These are phyloP conservation scores for Calonectria naviculata DNA, from an alignment of 2,329 filamentous ascomycete genomes.

Conservation along the genomic window DNA sequence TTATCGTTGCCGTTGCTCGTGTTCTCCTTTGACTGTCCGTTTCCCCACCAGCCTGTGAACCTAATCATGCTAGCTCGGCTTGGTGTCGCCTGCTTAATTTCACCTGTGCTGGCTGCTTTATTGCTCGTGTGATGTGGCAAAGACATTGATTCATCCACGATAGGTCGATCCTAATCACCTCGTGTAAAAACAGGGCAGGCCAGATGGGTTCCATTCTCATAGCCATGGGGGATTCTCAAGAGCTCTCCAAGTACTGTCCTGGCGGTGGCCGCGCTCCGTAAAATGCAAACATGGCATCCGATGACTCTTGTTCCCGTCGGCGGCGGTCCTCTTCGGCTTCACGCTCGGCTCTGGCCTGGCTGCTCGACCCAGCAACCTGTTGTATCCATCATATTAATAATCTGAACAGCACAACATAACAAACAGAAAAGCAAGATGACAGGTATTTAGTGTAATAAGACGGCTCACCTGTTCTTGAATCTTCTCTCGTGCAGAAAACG, in stretches of 20 bases:
- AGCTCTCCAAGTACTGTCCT: constrained; percentile 15
- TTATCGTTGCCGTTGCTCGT: background rate
- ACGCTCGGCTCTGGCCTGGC: background rate
- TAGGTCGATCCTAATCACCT: background rate
- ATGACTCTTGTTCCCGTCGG: constrained; percentile 8
- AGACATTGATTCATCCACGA: background rate
- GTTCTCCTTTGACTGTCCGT: background rate
- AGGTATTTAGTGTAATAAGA: background rate
- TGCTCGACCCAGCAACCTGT: background rate
- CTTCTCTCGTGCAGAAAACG: constrained; percentile 11
- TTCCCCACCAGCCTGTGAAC: background rate
- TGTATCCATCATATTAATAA: background rate
- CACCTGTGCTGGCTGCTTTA: background rate
- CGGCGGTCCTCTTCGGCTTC: constrained; percentile 19
- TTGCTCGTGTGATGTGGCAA: background rate
- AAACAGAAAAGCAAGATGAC: background rate
- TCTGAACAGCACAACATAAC: background rate
- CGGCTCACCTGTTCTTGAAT: constrained; percentile 11
- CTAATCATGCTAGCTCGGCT: background rate
- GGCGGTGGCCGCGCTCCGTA: constrained; percentile 15
- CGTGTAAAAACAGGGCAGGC: background rate
- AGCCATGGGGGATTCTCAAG: background rate
- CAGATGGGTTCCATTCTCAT: background rate
- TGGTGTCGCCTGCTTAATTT: background rate
- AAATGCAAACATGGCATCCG: constrained; percentile 14